Percentiles rank a stretch among this genome's conserved stretches.
Evolutionary conservation across 495 filamentous ascomycete species (phyloP).

Genomic region (Xylaria castorea): DNA sequence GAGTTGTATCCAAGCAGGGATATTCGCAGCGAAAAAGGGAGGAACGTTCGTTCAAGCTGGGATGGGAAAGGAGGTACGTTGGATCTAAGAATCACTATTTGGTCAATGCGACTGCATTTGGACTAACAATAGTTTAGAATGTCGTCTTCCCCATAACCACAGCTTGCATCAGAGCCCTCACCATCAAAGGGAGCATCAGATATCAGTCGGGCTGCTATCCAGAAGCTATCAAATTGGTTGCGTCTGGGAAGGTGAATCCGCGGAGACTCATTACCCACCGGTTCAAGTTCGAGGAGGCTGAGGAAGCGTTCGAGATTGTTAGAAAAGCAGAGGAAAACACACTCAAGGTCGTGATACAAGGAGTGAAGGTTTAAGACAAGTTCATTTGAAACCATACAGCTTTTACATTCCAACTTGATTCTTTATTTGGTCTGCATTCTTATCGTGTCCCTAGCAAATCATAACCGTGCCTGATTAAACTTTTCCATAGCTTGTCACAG

Average conservation of each 20-base stretch:
- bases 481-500: neutral
- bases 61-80: conserved; percentile 62
- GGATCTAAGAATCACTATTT: neutral
- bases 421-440: neutral
- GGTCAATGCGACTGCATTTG: neutral
- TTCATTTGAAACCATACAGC: neutral
- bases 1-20: conserved; percentile 59
- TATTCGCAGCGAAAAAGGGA: conserved; percentile 58
- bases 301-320: conserved; percentile 54
- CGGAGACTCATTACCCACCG: conserved; percentile 59
- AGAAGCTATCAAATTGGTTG: conserved; percentile 58
- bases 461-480: neutral
- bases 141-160: conserved; percentile 60
- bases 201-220: conserved; percentile 64
- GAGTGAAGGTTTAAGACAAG: conserved; percentile 26
- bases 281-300: conserved; percentile 60
- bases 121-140: conserved; percentile 18
- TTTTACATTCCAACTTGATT: neutral
- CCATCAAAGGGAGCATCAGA: conserved; percentile 59
- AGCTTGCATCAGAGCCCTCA: conserved; percentile 61
- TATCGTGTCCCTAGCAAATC: neutral
- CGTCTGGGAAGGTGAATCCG: conserved; percentile 58
- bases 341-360: conserved; percentile 45
- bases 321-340: conserved; percentile 34
- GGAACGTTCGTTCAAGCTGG: conserved; percentile 68